Evolutionary conservation across 1,139 yeast species (phyloP).

Genomic region (Suhomyces panamericanus): DNA sequence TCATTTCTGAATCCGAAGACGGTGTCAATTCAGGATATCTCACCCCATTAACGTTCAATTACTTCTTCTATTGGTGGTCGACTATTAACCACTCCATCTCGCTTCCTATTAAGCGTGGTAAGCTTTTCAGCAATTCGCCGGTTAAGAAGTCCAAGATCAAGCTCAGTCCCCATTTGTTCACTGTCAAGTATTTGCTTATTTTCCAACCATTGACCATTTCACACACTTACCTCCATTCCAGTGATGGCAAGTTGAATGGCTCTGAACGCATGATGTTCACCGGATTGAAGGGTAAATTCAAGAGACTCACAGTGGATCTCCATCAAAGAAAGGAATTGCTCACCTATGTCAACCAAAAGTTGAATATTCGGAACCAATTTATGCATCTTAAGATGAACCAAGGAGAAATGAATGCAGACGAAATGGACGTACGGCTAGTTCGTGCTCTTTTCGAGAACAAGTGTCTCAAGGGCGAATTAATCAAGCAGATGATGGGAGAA

Average conservation of each 20-base stretch:
- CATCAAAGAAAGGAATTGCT: constrained; percentile 82
- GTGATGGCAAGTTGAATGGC: constrained; percentile 44
- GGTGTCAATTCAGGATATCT: constrained; percentile 70
- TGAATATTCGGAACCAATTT: constrained; percentile 53
- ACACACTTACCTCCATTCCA: constrained; percentile 65
- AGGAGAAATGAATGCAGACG: constrained; percentile 72
- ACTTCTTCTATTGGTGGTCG: constrained; percentile 84
- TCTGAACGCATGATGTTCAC: constrained; percentile 58
- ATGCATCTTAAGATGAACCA: constrained; percentile 67
- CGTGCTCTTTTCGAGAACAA: constrained; percentile 66
- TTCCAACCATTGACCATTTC: constrained; percentile 73
- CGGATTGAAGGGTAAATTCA: constrained; percentile 76
- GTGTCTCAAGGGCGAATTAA: constrained; percentile 49
- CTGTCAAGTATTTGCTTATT: constrained; percentile 76
- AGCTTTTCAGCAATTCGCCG: constrained; percentile 45
- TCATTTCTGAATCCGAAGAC: constrained; percentile 33
- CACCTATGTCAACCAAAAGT: constrained; percentile 55
- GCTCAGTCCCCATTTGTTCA: constrained; percentile 75
- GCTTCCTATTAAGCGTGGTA: constrained; percentile 74
- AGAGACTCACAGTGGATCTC: constrained; percentile 68
- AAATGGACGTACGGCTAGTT: constrained; percentile 72
- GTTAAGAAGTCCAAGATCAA: constrained; percentile 45
- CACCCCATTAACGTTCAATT: constrained; percentile 65
- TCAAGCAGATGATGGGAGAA: constrained; percentile 34
- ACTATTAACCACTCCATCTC: constrained; percentile 69